phyloP scores from a whole-genome alignment of 805 yeast genomes.

The Myxozyma vanderwaltii region DNA sequence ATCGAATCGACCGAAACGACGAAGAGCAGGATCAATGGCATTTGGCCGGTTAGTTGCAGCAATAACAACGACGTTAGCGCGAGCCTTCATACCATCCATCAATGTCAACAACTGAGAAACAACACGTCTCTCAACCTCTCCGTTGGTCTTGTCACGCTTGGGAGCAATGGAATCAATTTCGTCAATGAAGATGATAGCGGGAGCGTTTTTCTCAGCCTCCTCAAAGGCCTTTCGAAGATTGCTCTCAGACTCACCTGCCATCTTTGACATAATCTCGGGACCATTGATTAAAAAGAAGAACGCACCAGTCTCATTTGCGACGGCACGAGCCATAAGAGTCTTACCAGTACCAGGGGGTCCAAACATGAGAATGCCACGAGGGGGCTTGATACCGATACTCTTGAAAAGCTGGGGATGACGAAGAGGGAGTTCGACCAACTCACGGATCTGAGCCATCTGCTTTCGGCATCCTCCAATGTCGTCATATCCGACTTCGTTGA shows the following conservation, averaged over 20 bases:
- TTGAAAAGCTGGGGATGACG: conserved; percentile 98
- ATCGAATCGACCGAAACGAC: conserved; percentile 85
- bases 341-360: conserved; percentile 99
- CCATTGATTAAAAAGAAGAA: conserved; percentile 97
- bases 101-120: conserved; percentile 95
- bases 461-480: conserved; percentile 99
- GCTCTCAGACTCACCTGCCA: conserved; percentile 99
- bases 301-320: conserved; percentile 98
- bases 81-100: conserved; percentile 99
- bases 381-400: conserved; percentile 98
- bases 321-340: conserved; percentile 99
- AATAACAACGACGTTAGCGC: conserved; percentile 95
- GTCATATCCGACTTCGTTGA: conserved; percentile 97
- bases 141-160: conserved; percentile 99
- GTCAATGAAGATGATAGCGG: conserved; percentile 95
- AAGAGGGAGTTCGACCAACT: conserved; percentile 94
- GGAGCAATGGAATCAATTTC: conserved; percentile 99
- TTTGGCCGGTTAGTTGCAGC: conserved; percentile 95
- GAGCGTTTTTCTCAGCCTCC: conserved; percentile 98
- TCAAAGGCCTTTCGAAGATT: conserved; percentile 97
- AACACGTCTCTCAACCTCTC: conserved; percentile 99
- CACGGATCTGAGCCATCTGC: conserved; percentile 99
- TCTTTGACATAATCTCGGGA: conserved; percentile 99
- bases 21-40: conserved; percentile 80
- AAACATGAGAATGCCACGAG: conserved; percentile 95